Evolutionary conservation across 2,329 filamentous ascomycete species (phyloP).

Genomic region (Pyricularia pennisetigena): DNA sequence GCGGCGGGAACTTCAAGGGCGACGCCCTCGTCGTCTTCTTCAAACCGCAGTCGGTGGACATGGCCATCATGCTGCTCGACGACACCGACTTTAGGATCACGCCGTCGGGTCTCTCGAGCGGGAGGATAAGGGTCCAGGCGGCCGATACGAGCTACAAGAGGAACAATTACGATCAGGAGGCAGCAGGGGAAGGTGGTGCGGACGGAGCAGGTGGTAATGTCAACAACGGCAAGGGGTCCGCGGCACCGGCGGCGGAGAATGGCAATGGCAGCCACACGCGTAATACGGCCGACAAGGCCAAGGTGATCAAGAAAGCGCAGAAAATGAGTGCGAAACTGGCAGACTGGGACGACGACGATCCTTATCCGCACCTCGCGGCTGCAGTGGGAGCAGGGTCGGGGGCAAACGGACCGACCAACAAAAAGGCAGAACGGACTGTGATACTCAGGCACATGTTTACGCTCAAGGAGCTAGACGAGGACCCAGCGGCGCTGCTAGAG

Average conservation of each 20-base stretch:
- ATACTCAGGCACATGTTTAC: constrained; percentile 94
- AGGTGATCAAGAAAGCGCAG: constrained; percentile 84
- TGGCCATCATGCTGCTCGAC: constrained; percentile 73
- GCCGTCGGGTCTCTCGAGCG: constrained; percentile 35
- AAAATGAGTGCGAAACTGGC: constrained; percentile 85
- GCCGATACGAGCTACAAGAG: constrained; percentile 92
- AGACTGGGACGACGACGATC: constrained; percentile 91
- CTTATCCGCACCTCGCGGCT: constrained; percentile 33
- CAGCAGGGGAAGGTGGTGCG: constrained; percentile 10
- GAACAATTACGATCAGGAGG: constrained; percentile 51
- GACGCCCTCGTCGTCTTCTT: constrained; percentile 92
- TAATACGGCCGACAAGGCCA: constrained; percentile 65
- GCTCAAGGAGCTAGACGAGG: constrained; percentile 71
- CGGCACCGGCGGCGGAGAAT: constrained; percentile 2
- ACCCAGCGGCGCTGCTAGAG: constrained; percentile 72
- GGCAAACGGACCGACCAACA: constrained; percentile 38
- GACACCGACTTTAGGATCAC: constrained; percentile 70
- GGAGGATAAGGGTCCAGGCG: constrained; percentile 69
- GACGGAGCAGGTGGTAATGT: constrained; percentile 11
- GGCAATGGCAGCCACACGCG: constrained; percentile 31
- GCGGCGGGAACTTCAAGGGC: constrained; percentile 79
- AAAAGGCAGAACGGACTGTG: constrained; percentile 55
- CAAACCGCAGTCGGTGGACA: constrained; percentile 83
- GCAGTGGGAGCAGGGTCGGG: background rate
- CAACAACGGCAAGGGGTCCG: constrained; percentile 6